A percentile compares a stretch with the other conserved stretches of the same genome.
These are phyloP conservation scores for sorghum (Sorghum bicolor) DNA, from an alignment of 176 grass and related monocot species.

Conservation along the genomic window DNA sequence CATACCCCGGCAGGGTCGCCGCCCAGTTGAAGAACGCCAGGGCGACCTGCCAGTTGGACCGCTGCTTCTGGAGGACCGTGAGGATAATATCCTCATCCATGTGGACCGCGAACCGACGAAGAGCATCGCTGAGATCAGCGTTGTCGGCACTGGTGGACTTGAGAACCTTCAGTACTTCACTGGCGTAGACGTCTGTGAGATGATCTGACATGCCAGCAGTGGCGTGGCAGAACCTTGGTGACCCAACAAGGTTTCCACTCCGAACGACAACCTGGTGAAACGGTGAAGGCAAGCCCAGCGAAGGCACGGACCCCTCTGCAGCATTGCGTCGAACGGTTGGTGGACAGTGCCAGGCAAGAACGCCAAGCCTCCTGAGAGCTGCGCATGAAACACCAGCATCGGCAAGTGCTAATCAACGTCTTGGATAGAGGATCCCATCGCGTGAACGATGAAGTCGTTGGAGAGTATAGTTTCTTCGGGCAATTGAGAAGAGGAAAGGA, in stretches of 20 bases:
- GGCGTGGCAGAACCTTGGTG: conserved; percentile 7
- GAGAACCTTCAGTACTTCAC: conserved; percentile 35
- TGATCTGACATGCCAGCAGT: neutral
- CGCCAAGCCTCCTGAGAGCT: neutral
- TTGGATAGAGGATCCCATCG: neutral
- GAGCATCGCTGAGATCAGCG: conserved; percentile 4
- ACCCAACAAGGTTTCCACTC: neutral
- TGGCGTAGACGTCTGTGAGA: neutral
- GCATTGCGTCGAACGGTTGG: conserved; percentile 29
- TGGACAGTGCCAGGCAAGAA: neutral
- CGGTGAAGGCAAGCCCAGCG: neutral
- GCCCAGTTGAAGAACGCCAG: conserved; percentile 63
- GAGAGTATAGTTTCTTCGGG: neutral
- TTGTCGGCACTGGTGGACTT: conserved; percentile 12
- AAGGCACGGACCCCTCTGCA: neutral
- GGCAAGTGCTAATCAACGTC: neutral
- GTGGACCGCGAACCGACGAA: conserved; percentile 20
- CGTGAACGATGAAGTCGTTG: neutral
- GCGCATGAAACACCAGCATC: neutral
- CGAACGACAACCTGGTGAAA: neutral
- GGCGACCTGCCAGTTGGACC: conserved; percentile 57
- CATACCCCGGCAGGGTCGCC: conserved; percentile 11
- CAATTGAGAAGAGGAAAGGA: neutral
- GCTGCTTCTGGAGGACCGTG: conserved; percentile 48
- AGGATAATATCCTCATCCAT: conserved; percentile 54